These are phyloP conservation scores for Wickerhamiella azyma DNA, from an alignment of 805 yeast species.

Conservation along the genomic window DNA sequence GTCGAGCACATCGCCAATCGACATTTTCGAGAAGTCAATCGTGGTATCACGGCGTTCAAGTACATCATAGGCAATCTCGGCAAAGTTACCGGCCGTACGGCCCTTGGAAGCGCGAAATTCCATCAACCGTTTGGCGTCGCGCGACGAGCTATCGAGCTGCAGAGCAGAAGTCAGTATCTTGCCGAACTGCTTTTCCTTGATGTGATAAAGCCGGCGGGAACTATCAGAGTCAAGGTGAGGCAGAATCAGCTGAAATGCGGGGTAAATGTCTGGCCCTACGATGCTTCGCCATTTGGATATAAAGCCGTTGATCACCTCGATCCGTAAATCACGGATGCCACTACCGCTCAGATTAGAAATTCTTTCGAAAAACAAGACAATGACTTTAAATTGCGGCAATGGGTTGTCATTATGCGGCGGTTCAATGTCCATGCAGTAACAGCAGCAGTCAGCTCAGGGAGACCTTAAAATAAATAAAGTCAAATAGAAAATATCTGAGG, in stretches of 20 bases:
- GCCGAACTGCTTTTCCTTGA: conserved; percentile 52
- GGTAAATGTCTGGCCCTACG: conserved; percentile 53
- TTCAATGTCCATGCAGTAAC: background rate
- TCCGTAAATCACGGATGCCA: conserved; percentile 5
- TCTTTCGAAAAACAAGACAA: conserved; percentile 7
- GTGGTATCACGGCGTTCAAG: conserved; percentile 37
- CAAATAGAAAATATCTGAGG: too few relatives aligned
- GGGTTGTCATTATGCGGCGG: conserved; percentile 2
- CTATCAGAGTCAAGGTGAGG: conserved; percentile 46
- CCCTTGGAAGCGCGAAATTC: conserved; percentile 36
- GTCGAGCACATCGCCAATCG: conserved; percentile 38
- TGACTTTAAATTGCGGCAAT: conserved; percentile 1
- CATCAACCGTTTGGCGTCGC: conserved; percentile 39
- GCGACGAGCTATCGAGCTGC: conserved; percentile 45
- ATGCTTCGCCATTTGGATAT: conserved; percentile 37
- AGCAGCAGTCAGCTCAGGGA: background rate
- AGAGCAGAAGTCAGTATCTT: conserved; percentile 35
- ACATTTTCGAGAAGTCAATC: conserved; percentile 25
- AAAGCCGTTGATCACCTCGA: conserved; percentile 27
- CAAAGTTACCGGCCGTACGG: conserved; percentile 34
- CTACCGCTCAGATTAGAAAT: background rate
- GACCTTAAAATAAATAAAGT: too few relatives aligned
- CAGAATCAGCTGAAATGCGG: conserved; percentile 44
- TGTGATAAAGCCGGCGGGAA: conserved; percentile 36
- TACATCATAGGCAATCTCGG: conserved; percentile 36